These are phyloP conservation scores for Dactylellina sp. DNA, from an alignment of 2,329 filamentous ascomycete genomes.

Conservation along the genomic window DNA sequence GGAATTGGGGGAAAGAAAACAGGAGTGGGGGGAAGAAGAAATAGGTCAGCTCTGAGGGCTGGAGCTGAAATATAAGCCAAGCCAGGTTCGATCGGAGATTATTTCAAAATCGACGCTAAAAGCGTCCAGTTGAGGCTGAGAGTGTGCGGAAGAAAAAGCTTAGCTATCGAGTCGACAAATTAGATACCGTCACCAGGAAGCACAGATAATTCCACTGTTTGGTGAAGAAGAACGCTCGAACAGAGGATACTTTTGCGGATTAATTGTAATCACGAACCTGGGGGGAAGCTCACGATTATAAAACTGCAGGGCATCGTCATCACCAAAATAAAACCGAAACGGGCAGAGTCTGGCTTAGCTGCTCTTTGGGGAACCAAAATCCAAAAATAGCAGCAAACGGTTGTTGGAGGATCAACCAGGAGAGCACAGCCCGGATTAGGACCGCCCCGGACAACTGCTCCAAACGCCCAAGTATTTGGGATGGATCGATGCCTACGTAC, in stretches of 20 bases:
- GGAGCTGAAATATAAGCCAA: constrained; percentile 44
- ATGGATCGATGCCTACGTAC: constrained; percentile 7
- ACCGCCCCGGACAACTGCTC: neutral
- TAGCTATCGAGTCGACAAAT: neutral
- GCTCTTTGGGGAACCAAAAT: neutral
- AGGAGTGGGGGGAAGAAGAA: constrained; percentile 1
- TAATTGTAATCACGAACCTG: neutral
- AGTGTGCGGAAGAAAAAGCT: constrained; percentile 23
- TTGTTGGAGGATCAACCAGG: constrained; percentile 26
- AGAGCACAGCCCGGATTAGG: constrained; percentile 19
- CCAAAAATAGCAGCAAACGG: constrained; percentile 8
- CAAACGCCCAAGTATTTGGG: too few species aligned
- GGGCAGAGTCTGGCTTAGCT: constrained; percentile 33
- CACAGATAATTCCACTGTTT: neutral
- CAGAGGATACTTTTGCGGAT: too few species aligned
- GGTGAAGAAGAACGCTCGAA: too few species aligned
- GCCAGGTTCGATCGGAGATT: constrained; percentile 23
- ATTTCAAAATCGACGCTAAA: constrained; percentile 30
- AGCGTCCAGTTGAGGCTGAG: constrained; percentile 27
- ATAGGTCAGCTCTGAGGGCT: constrained; percentile 17
- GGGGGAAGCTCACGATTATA: neutral
- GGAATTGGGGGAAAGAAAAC: constrained; percentile 17
- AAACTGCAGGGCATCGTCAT: constrained; percentile 7
- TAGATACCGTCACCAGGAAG: neutral
- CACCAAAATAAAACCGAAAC: constrained; percentile 46